A percentile compares a stretch with the other conserved stretches of the same genome.
These are phyloP conservation scores for Phlyctochytrium arcticum DNA, from an alignment of 192 early-diverging fungal genomes.

Conservation along the genomic window DNA sequence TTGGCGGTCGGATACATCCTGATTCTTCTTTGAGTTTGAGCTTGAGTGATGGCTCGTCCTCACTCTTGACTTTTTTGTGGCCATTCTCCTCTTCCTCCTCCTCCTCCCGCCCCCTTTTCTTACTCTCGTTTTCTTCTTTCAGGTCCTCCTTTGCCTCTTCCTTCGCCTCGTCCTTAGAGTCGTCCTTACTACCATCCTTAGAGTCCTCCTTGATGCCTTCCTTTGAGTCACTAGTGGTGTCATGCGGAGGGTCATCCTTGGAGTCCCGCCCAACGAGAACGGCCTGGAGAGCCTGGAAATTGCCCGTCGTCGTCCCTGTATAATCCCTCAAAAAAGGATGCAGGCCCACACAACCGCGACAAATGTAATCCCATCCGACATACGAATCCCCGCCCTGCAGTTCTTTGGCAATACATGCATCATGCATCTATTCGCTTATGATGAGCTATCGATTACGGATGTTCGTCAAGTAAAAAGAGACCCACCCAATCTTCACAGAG, in stretches of 20 bases:
- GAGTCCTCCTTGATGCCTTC: neutral
- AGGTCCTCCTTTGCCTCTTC: neutral
- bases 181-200: neutral
- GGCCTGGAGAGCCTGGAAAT: constrained; percentile 1
- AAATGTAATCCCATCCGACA: constrained; percentile 65
- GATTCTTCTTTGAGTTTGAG: neutral
- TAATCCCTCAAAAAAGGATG: constrained; percentile 24
- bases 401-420: constrained; percentile 22
- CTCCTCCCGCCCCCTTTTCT: too few species aligned
- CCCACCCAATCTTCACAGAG: constrained; percentile 85
- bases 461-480: neutral
- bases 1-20: neutral
- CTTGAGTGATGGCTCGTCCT: neutral
- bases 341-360: constrained; percentile 53
- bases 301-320: neutral
- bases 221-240: neutral
- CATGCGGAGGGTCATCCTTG: neutral
- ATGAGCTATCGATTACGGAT: neutral
- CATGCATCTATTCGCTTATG: constrained; percentile 26
- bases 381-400: constrained; percentile 38
- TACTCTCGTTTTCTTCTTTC: neutral
- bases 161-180: neutral
- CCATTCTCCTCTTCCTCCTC: too few species aligned
- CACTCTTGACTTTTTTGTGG: too few species aligned
- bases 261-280: too few species aligned